Percentiles rank a stretch among this genome's conserved stretches.
Conservation (phyloP, 352 stramenopile genomes). For the Halophytophthora batemanensis region DNA sequence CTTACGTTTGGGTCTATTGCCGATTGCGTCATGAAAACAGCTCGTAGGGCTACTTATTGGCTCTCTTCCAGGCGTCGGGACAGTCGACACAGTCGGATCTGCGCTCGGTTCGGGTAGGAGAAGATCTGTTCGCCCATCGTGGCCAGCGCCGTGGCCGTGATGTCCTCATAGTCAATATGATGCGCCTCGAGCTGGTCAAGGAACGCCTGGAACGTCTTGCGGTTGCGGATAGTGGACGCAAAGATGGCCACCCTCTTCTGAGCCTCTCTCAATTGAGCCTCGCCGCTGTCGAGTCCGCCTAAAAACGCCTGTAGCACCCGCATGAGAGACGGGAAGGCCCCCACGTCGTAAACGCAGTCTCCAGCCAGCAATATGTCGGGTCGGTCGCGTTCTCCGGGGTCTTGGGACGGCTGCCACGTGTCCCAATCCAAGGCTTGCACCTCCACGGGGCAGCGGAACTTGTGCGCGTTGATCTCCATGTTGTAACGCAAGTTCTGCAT, state of each 20-base stretch:
- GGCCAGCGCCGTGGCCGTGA: slow-evolving; percentile 38
- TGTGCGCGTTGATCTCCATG: slow-evolving; percentile 59
- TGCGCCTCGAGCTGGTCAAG: slow-evolving; percentile 51
- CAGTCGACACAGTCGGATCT: slow-evolving; percentile 68
- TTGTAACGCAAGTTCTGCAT: slow-evolving; percentile 85
- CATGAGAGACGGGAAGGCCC: slow-evolving; percentile 52
- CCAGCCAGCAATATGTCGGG: slow-evolving; percentile 66
- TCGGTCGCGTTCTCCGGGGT: slow-evolving; percentile 12
- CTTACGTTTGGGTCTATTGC: too few relatives aligned
- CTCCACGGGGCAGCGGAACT: slow-evolving; percentile 45
- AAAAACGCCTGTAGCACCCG: slow-evolving; percentile 61
- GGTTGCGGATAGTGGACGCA: slow-evolving; percentile 72
- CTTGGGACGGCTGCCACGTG: slow-evolving; percentile 43
- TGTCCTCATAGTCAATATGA: slow-evolving; percentile 61
- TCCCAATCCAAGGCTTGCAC: slow-evolving; percentile 73
- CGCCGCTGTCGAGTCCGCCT: slow-evolving; percentile 2
- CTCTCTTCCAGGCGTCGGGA: slow-evolving; percentile 13
- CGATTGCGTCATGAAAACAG: too few relatives aligned
- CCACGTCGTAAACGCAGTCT: slow-evolving; percentile 79
- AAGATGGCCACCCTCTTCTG: slow-evolving; percentile 56
- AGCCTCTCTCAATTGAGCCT: slow-evolving; percentile 2
- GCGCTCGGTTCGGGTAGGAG: slow-evolving; percentile 56
- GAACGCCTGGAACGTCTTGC: slow-evolving; percentile 73
- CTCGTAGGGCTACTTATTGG: too few relatives aligned
- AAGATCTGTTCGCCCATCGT: slow-evolving; percentile 48